phyloP scores from a whole-genome alignment of 371 early-diverging fungal species.

The Lichtheimia corymbifera region DNA sequence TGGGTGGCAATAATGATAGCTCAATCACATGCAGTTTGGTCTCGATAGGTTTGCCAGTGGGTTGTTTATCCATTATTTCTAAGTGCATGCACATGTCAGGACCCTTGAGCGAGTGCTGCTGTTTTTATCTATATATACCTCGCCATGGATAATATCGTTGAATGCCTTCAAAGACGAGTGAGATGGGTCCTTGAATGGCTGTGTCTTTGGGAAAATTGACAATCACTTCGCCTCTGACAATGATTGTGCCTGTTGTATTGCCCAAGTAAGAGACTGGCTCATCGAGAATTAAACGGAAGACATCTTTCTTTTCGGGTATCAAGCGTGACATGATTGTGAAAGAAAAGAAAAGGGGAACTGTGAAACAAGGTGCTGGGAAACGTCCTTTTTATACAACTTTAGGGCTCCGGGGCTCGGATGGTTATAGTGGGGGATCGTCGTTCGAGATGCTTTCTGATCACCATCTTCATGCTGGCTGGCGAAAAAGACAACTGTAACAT shows the following conservation, averaged over 20 bases:
- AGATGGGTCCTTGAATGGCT: constrained; percentile 41
- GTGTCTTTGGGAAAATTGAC: constrained; percentile 38
- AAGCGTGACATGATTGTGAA: background rate
- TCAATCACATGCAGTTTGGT: constrained; percentile 38
- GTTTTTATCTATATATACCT: constrained; percentile 19
- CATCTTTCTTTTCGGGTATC: constrained; percentile 17
- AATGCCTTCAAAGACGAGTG: constrained; percentile 40
- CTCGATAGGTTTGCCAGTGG: constrained; percentile 28
- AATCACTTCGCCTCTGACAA: constrained; percentile 48
- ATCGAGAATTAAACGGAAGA: constrained; percentile 33
- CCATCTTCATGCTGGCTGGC: too few relatives aligned
- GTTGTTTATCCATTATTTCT: constrained; percentile 33
- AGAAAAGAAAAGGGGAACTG: background rate
- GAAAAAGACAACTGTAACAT: too few relatives aligned
- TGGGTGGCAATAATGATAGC: constrained; percentile 40
- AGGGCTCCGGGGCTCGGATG: too few relatives aligned
- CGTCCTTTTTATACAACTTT: too few relatives aligned
- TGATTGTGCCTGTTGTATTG: constrained; percentile 31
- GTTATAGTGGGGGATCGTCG: too few relatives aligned
- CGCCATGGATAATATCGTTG: constrained; percentile 40
- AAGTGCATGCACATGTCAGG: background rate
- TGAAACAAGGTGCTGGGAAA: too few relatives aligned
- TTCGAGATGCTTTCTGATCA: too few relatives aligned
- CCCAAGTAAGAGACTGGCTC: constrained; percentile 35
- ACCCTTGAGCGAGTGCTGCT: background rate